Conservation (phyloP, 495 filamentous ascomycete genomes). For the Penicillium flavigenum region DNA sequence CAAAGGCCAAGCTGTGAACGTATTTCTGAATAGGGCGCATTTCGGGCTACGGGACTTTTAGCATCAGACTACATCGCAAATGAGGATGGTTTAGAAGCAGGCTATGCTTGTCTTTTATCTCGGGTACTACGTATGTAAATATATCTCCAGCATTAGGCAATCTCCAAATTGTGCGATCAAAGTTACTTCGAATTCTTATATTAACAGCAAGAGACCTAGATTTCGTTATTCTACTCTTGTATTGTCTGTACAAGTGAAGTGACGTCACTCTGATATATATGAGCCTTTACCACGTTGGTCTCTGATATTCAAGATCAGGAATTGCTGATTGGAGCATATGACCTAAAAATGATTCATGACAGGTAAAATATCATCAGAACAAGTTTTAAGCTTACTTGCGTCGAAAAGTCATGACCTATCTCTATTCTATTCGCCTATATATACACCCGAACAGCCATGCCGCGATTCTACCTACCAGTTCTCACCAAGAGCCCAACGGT, state of each 20-base stretch:
- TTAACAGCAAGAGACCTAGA: background rate
- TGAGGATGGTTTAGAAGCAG: background rate
- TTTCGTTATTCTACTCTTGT: background rate
- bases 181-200: background rate
- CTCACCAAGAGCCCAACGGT: background rate
- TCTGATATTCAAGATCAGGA: background rate
- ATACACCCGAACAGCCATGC: background rate
- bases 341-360: conserved; percentile 3
- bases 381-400: background rate
- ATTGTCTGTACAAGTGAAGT: background rate
- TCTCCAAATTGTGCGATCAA: background rate
- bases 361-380: background rate
- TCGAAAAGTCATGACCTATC: background rate
- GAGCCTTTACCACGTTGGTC: no score
- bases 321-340: background rate
- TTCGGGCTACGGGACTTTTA: background rate
- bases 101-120: background rate
- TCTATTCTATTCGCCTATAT: background rate
- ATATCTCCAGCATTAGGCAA: background rate
- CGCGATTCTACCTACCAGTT: background rate
- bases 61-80: background rate
- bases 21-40: background rate
- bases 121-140: background rate
- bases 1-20: conserved; percentile 34
- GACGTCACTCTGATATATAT: background rate